Evolutionary conservation across 2,329 filamentous ascomycete species (phyloP).

Genomic region (Claviceps maximensis): DNA sequence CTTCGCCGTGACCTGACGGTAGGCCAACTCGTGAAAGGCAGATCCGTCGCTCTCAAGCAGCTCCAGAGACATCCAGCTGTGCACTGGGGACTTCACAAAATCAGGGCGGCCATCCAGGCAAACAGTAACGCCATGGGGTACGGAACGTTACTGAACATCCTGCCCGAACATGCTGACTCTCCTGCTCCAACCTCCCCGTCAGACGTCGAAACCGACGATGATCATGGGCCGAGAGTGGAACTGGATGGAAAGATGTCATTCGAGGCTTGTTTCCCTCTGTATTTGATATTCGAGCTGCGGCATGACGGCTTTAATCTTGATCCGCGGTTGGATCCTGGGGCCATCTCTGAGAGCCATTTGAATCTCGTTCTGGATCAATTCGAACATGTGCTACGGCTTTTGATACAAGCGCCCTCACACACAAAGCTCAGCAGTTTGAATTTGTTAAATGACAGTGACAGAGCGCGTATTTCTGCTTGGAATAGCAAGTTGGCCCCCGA

Average conservation of each 20-base stretch:
- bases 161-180: not conserved
- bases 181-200: not conserved
- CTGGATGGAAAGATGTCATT: not conserved
- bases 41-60: not conserved
- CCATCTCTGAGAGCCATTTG: not conserved
- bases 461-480: not conserved
- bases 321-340: not conserved
- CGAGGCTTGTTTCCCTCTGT: not conserved
- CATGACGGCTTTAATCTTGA: not conserved
- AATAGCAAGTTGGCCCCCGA: not conserved
- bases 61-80: conserved; percentile 1
- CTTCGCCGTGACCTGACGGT: not conserved
- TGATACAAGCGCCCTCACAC: not conserved
- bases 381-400: not conserved
- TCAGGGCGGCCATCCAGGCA: not conserved
- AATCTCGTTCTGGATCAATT: conserved; percentile 2
- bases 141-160: not conserved
- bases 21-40: conserved; percentile 2
- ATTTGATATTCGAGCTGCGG: not conserved
- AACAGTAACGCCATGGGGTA: not conserved
- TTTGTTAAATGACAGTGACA: not conserved
- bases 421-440: not conserved
- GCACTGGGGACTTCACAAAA: not conserved
- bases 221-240: not conserved
- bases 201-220: not conserved